These are phyloP conservation scores for Phlebiopsis flavidoalba DNA, from an alignment of 768 basidiomycete genomes.

Conservation along the genomic window DNA sequence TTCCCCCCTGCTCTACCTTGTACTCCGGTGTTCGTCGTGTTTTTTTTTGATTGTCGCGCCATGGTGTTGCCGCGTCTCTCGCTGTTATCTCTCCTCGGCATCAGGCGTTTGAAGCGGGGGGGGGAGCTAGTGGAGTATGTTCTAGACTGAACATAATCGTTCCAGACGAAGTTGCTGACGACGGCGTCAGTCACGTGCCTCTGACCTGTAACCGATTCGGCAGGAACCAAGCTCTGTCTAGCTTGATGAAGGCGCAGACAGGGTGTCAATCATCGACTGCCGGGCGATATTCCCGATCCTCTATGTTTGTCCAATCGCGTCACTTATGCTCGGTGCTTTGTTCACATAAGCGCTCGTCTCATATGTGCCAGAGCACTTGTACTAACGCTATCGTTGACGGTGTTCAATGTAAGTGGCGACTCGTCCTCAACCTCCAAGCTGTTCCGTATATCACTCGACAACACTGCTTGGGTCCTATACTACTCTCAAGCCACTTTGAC, in stretches of 20 bases:
- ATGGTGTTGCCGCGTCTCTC: background rate
- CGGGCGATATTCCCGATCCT: background rate
- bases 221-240: background rate
- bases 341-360: background rate
- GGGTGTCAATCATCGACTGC: background rate
- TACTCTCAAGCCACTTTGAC: background rate
- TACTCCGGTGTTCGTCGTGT: no score
- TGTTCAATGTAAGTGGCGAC: background rate
- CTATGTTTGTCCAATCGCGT: background rate
- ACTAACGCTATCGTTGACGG: background rate
- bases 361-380: constrained; percentile 3
- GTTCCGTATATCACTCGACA: no score
- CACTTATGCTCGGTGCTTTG: background rate
- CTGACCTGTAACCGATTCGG: background rate
- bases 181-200: background rate
- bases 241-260: background rate
- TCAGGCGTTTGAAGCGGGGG: background rate
- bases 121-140: background rate
- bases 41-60: background rate
- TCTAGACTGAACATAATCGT: background rate
- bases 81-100: background rate
- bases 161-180: background rate
- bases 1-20: background rate
- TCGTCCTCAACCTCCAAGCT: no score
- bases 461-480: no score